Base-by-base conservation (phyloP, 768 basidiomycete species). In the Rhodotorula graminis region DNA sequence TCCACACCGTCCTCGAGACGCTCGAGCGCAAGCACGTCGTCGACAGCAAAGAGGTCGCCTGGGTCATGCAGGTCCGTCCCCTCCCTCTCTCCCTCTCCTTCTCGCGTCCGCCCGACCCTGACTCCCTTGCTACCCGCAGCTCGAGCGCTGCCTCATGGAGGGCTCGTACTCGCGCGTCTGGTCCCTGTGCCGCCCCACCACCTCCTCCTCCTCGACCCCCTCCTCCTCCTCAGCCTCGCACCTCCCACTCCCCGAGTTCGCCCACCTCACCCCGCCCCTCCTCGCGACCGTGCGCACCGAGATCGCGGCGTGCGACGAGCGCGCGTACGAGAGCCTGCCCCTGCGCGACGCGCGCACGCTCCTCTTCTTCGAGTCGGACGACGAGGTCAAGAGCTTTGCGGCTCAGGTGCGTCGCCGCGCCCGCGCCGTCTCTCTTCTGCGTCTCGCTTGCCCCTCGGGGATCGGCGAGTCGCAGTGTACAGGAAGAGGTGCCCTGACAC, bases 71-170 rank as follows among this genome's bases (percentile, higher is more conserved):
- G 31, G 70, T 73, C 33, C 56, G 60, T 58, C 29, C 21, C 31
- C 16, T 3, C 42, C 14, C 15, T 10, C 10, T 42, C 21, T 25
- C 25, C 37, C 40, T 15, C 5, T 29, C 7, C 8, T 12, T 12
- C 55, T 47, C 40, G 88, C 89, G 85, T 85, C 58, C 87, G 85
- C 85, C 58, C 87, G 89, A 12, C 72, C 82, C 84, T 44, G 84
- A 87, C 46, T 80, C 23, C 90, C 90, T 80, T 86, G 87, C 12
- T 92, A 84, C 80, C 87, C 78, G 85, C 86, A 93, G 80, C 87
- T 94, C 72, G 95, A 99, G 81, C 85, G 90, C 62, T 97, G 94
- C 91, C 85, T 98, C 58, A 99, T 99, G 95, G 95, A 98, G 81
- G 95, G 95, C 52, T 90, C 90, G 78, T 99, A 98, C 81, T 92